Conservation (phyloP, 2,329 filamentous ascomycete species). For the Knufia fluminis region DNA sequence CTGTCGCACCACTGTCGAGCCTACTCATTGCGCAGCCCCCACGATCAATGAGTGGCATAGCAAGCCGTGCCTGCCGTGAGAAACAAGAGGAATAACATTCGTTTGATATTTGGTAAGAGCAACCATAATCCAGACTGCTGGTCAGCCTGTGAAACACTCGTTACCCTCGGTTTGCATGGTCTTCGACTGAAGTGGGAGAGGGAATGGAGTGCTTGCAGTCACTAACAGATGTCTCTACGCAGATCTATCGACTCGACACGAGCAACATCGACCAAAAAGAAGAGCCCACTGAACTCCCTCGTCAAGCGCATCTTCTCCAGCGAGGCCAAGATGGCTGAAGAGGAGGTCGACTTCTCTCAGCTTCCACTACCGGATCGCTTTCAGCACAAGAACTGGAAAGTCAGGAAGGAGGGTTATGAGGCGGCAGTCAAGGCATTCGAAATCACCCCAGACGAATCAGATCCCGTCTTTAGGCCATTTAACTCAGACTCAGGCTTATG, state of each 20-base stretch:
- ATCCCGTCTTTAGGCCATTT: constrained; percentile 80
- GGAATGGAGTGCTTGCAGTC: too few species aligned
- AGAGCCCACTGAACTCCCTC: constrained; percentile 4
- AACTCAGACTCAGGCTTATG: constrained; percentile 73
- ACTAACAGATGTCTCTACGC: constrained; percentile 19
- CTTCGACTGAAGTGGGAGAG: background rate
- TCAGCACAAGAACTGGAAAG: constrained; percentile 72
- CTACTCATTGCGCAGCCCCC: background rate
- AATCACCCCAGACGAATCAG: constrained; percentile 70
- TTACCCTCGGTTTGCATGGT: background rate
- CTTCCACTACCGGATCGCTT: constrained; percentile 36
- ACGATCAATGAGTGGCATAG: background rate
- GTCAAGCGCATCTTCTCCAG: constrained; percentile 18
- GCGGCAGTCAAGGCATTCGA: constrained; percentile 82
- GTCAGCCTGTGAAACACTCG: background rate
- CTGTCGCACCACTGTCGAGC: too few species aligned
- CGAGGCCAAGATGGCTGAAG: constrained; percentile 31
- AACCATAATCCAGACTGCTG: background rate
- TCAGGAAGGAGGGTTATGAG: constrained; percentile 89
- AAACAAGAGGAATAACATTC: background rate
- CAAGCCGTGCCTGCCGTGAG: background rate
- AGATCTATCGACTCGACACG: constrained; percentile 14
- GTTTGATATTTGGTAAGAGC: background rate
- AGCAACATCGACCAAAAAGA: background rate
- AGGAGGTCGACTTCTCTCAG: constrained; percentile 35